Evolutionary conservation across 768 basidiomycete species (phyloP).

Genomic region (Cystobasidium tubakii): DNA sequence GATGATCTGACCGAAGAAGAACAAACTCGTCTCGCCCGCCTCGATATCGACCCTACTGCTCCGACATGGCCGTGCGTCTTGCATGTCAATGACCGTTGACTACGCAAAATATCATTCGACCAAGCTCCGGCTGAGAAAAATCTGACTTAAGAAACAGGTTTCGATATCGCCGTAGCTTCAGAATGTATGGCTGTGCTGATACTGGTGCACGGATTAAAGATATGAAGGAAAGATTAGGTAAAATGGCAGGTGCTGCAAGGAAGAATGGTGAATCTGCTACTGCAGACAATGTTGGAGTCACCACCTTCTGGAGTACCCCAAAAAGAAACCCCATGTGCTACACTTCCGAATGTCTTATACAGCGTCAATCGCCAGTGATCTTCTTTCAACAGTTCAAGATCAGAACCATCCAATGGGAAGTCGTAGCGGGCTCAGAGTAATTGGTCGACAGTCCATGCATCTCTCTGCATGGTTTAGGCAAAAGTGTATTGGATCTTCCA

Average conservation of each 20-base stretch:
- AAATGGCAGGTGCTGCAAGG: slow-evolving; percentile 94
- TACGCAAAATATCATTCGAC: slow-evolving; percentile 87
- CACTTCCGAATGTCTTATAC: too few relatives aligned
- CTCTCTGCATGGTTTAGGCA: too few relatives aligned
- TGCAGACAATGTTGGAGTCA: slow-evolving; percentile 90
- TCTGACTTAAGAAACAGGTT: slow-evolving; percentile 78
- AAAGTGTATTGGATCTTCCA: too few relatives aligned
- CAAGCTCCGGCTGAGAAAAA: slow-evolving; percentile 83
- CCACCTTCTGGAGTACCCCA: too few relatives aligned
- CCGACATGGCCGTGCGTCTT: slow-evolving; percentile 96
- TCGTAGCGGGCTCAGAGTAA: too few relatives aligned
- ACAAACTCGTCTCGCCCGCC: slow-evolving; percentile 76
- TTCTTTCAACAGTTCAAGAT: too few relatives aligned
- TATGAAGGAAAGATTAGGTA: slow-evolving; percentile 82
- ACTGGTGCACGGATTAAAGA: slow-evolving; percentile 78
- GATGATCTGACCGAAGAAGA: slow-evolving; percentile 89
- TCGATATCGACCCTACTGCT: slow-evolving; percentile 82
- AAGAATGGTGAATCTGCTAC: slow-evolving; percentile 86
- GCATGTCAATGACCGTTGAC: slow-evolving; percentile 93
- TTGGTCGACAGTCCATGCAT: too few relatives aligned
- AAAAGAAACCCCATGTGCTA: too few relatives aligned
- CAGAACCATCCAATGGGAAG: too few relatives aligned
- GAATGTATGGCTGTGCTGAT: slow-evolving; percentile 99
- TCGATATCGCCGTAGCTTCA: slow-evolving; percentile 94
- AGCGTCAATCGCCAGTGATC: too few relatives aligned